phyloP scores from a whole-genome alignment of 257 asterid species.

The Solanum habrochaites region DNA sequence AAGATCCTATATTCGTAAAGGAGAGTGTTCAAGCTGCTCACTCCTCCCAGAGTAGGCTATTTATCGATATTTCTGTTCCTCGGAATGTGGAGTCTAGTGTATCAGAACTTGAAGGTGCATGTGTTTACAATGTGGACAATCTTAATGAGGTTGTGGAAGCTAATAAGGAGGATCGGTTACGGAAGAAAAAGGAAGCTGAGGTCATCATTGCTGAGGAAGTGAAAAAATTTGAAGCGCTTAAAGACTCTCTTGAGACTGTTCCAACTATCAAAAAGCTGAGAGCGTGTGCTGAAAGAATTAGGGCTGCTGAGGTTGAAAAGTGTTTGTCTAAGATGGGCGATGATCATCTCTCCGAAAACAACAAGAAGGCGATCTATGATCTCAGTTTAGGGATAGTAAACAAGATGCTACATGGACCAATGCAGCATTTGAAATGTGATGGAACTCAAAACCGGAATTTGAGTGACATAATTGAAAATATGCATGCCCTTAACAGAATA shows the following conservation, averaged over 20 bases:
- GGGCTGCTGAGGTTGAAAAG: constrained; percentile 71
- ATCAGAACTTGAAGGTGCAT: too few relatives aligned
- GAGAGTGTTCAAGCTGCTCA: constrained; percentile 42
- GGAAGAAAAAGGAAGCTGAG: too few relatives aligned
- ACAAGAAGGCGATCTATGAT: constrained; percentile 65
- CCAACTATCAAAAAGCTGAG: constrained; percentile 83
- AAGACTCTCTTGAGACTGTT: constrained; percentile 73
- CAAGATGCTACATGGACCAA: constrained; percentile 80
- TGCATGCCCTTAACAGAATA: constrained; percentile 72
- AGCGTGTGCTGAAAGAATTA: constrained; percentile 71
- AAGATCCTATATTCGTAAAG: constrained; percentile 49
- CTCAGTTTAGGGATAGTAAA: constrained; percentile 57
- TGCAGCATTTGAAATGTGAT: constrained; percentile 78
- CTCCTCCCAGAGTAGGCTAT: constrained; percentile 31
- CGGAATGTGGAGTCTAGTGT: too few relatives aligned
- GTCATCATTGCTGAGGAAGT: too few relatives aligned
- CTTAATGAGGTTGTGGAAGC: too few relatives aligned
- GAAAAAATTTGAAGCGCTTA: constrained; percentile 62
- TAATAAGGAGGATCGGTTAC: too few relatives aligned
- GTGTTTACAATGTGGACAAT: too few relatives aligned
- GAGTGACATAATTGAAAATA: constrained; percentile 51
- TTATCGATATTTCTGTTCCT: constrained; percentile 80
- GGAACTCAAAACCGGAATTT: constrained; percentile 40
- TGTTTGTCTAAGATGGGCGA: constrained; percentile 62
- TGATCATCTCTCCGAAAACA: constrained; percentile 26